phyloP scores from a whole-genome alignment of 106 monocot species.

The Dendrobium officinale region DNA sequence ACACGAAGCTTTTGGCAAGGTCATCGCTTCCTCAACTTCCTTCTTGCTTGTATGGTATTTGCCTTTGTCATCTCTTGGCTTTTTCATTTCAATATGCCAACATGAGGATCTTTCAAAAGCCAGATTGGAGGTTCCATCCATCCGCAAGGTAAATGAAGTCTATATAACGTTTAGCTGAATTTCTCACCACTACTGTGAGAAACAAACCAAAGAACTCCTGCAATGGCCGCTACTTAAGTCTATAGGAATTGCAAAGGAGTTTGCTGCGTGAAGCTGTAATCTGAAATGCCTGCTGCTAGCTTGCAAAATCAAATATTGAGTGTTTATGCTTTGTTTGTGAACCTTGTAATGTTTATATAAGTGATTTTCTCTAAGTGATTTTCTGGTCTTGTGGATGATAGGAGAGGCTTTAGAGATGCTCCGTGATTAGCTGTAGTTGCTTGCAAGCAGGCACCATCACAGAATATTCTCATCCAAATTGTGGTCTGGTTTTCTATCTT shows the following conservation, averaged over 20 bases:
- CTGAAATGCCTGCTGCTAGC: not conserved
- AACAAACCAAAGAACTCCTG: not conserved
- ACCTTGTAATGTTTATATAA: not conserved
- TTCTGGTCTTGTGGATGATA: not conserved
- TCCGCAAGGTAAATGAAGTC: too few species aligned
- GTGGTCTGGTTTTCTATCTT: too few species aligned
- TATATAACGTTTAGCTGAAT: too few species aligned
- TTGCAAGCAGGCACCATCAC: not conserved
- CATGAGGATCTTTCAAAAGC: slow-evolving; percentile 10
- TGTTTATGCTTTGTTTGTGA: slow-evolving; percentile 4
- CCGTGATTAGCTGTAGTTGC: not conserved
- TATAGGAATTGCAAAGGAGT: not conserved
- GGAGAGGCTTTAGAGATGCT: not conserved
- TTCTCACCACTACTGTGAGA: too few species aligned
- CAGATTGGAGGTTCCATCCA: not conserved
- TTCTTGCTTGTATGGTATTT: slow-evolving; percentile 53
- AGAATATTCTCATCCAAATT: not conserved
- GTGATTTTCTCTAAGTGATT: not conserved
- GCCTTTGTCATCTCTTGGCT: slow-evolving; percentile 57
- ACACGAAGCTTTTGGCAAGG: slow-evolving; percentile 49
- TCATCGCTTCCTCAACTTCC: slow-evolving; percentile 45
- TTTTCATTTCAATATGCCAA: slow-evolving; percentile 52
- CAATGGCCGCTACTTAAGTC: not conserved
- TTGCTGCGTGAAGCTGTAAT: not conserved
- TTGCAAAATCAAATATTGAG: not conserved